Evolutionary conservation across 2,329 filamentous ascomycete species (phyloP).

Genomic region (Rhytidhysteron rufulum): DNA sequence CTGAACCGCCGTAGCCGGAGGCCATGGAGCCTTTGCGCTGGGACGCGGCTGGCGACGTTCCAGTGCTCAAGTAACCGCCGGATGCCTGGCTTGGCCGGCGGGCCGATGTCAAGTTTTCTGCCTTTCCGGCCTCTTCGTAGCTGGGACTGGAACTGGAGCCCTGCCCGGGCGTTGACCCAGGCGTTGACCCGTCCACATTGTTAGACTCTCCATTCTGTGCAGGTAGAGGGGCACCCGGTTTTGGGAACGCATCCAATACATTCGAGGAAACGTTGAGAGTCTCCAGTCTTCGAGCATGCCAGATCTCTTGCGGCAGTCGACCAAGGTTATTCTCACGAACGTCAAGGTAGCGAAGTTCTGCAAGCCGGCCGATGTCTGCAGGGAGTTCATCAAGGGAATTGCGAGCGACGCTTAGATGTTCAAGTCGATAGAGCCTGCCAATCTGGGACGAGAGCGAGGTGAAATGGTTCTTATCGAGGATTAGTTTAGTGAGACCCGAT

Average conservation of each 20-base stretch:
- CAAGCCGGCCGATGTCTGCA: constrained; percentile 80
- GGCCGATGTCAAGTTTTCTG: constrained; percentile 58
- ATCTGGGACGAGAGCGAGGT: constrained; percentile 83
- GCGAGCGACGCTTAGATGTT: constrained; percentile 90
- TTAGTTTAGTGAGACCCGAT: constrained; percentile 79
- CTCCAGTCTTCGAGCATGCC: constrained; percentile 88
- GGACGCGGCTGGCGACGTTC: constrained; percentile 63
- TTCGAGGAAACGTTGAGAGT: constrained; percentile 95
- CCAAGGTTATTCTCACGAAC: constrained; percentile 91
- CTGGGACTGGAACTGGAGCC: constrained; percentile 55
- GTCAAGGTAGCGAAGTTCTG: constrained; percentile 80
- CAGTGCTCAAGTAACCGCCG: constrained; percentile 69
- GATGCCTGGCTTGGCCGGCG: constrained; percentile 84
- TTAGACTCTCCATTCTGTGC: constrained; percentile 23
- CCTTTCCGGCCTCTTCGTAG: constrained; percentile 70
- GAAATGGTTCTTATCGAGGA: constrained; percentile 93
- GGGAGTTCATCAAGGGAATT: constrained; percentile 84
- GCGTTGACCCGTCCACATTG: constrained; percentile 41
- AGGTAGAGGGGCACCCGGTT: constrained; percentile 64
- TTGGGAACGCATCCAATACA: constrained; percentile 84
- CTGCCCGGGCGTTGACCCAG: constrained; percentile 40
- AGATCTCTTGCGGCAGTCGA: constrained; percentile 86
- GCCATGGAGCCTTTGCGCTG: constrained; percentile 79
- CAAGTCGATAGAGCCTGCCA: constrained; percentile 74
- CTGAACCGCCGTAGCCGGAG: constrained; percentile 53